Evolutionary conservation across 768 basidiomycete genomes (phyloP).

Genomic region (Psilocybe cubensis): DNA sequence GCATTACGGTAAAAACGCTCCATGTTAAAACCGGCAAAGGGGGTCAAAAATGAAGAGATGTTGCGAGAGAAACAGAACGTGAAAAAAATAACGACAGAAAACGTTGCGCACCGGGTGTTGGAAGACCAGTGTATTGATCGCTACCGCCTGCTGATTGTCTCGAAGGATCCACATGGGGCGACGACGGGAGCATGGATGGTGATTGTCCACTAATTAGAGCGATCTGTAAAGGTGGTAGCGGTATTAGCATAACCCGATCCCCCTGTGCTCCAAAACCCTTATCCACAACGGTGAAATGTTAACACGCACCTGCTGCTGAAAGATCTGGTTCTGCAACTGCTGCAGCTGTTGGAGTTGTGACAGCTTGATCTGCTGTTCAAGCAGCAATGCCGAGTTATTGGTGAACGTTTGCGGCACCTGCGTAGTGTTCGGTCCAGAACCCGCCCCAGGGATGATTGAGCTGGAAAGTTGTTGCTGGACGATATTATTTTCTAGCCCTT

Average conservation of each 20-base stretch:
- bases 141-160: slow-evolving; percentile 25
- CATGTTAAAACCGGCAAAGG: neutral
- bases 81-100: slow-evolving; percentile 2
- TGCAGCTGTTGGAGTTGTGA: slow-evolving; percentile 78
- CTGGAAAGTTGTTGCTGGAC: slow-evolving; percentile 19
- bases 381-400: slow-evolving; percentile 45
- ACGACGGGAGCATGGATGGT: slow-evolving; percentile 35
- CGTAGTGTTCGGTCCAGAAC: neutral
- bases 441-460: neutral
- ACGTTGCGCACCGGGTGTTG: slow-evolving; percentile 32
- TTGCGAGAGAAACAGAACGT: neutral
- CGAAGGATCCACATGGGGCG: slow-evolving; percentile 29
- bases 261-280: slow-evolving; percentile 11
- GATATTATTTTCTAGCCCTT: slow-evolving; percentile 40
- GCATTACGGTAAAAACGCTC: neutral
- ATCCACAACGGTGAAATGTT: slow-evolving; percentile 5
- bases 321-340: slow-evolving; percentile 82
- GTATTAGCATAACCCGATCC: neutral
- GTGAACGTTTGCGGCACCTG: neutral
- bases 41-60: neutral
- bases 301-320: slow-evolving; percentile 81
- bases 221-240: slow-evolving; percentile 50
- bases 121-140: slow-evolving; percentile 47
- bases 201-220: slow-evolving; percentile 65
- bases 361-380: slow-evolving; percentile 80